Percentiles rank a stretch among this genome's conserved stretches.
phyloP scores from a whole-genome alignment of 441 rosid species.

The Populus hybrid region DNA sequence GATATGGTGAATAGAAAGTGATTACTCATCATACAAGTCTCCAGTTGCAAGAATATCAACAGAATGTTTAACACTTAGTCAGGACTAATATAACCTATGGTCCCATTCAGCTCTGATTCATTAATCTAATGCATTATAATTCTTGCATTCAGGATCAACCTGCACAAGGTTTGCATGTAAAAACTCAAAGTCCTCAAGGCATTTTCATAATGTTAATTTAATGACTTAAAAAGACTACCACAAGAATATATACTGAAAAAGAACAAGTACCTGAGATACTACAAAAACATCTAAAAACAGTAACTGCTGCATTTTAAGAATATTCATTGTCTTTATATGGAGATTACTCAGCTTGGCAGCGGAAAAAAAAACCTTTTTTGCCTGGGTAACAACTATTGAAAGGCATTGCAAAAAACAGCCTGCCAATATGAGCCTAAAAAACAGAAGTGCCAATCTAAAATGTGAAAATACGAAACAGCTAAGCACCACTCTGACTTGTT shows the following conservation, averaged over 20 bases:
- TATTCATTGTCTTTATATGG: background rate
- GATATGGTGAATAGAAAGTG: background rate
- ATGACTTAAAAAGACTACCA: background rate
- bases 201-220: background rate
- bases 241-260: background rate
- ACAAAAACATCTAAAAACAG: background rate
- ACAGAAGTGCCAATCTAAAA: background rate
- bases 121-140: background rate
- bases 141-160: too few species aligned
- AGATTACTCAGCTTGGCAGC: background rate
- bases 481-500: background rate
- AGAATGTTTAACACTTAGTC: background rate
- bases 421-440: background rate
- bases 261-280: background rate
- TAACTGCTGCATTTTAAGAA: background rate
- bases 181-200: background rate
- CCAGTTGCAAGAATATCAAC: background rate
- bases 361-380: background rate
- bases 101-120: background rate
- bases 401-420: background rate
- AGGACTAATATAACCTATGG: background rate
- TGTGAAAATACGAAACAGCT: background rate
- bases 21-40: background rate
- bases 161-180: background rate
- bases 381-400: background rate